Percentiles rank a stretch among this genome's conserved stretches.
Conservation (phyloP, 2,329 filamentous ascomycete species). For the Trematosphaeria pertusa region DNA sequence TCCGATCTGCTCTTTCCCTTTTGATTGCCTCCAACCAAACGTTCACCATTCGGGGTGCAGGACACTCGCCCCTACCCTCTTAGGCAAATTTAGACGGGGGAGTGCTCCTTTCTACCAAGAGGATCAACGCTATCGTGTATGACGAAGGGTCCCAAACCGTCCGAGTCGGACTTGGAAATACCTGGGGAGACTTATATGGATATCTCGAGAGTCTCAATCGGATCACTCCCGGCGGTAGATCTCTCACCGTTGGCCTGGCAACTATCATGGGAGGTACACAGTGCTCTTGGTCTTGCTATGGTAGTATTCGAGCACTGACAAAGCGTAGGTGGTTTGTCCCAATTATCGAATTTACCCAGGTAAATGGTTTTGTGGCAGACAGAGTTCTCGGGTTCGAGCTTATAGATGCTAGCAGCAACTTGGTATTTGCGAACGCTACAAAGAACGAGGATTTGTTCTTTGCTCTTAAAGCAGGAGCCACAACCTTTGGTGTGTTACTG, state of each 20-base stretch:
- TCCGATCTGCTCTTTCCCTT: not conserved
- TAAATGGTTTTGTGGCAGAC: conserved; percentile 55
- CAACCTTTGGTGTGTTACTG: conserved; percentile 28
- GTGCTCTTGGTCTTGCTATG: not conserved
- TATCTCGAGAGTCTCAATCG: conserved; percentile 1
- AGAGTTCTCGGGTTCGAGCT: conserved; percentile 37
- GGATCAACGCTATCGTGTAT: conserved; percentile 3
- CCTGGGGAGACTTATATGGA: conserved; percentile 10
- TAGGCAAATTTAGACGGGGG: conserved; percentile 16
- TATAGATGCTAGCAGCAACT: conserved; percentile 42
- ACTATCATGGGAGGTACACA: conserved; percentile 29
- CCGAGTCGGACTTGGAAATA: conserved; percentile 19
- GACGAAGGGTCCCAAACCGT: conserved; percentile 2
- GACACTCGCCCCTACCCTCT: conserved; percentile 30
- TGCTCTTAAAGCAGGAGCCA: conserved; percentile 34
- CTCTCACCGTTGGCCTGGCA: conserved; percentile 17
- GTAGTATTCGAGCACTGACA: conserved; percentile 30
- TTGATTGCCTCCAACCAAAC: not conserved
- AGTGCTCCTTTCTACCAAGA: conserved; percentile 5
- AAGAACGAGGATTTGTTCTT: conserved; percentile 28
- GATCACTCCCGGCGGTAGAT: conserved; percentile 12
- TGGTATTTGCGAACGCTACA: conserved; percentile 1
- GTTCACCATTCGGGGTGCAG: conserved; percentile 41
- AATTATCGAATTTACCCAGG: conserved; percentile 44
- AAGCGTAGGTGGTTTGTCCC: conserved; percentile 49